These are phyloP conservation scores for Mucor piriformis DNA, from an alignment of 371 early-diverging fungal species.

Conservation along the genomic window DNA sequence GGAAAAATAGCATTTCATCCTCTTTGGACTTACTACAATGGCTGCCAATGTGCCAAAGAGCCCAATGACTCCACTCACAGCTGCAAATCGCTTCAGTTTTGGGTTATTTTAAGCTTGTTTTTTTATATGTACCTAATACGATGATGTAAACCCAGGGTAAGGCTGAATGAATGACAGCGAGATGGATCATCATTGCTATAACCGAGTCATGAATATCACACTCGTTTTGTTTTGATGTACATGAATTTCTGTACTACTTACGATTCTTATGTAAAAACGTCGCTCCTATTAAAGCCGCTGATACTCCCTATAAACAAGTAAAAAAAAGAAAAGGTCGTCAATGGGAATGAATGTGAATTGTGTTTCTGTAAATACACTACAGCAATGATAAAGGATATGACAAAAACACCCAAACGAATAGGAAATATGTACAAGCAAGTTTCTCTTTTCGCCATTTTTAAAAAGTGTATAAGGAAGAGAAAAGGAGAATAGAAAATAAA, in stretches of 20 bases:
- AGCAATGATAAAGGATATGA: constrained; percentile 4
- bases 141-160: constrained; percentile 46
- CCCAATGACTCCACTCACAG: constrained; percentile 36
- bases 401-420: constrained; percentile 12
- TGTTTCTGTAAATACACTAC: neutral
- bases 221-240: neutral
- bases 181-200: constrained; percentile 50
- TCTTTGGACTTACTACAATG: constrained; percentile 39
- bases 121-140: constrained; percentile 27
- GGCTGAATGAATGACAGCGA: constrained; percentile 31
- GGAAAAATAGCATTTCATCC: neutral
- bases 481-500: neutral
- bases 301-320: constrained; percentile 2
- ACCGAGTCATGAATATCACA: neutral
- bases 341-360: neutral
- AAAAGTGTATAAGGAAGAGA: neutral
- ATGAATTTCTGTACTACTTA: constrained; percentile 21
- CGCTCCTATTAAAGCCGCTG: constrained; percentile 23
- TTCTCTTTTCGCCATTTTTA: constrained; percentile 6
- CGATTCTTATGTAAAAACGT: constrained; percentile 48
- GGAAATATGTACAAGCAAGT: constrained; percentile 15
- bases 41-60: constrained; percentile 41
- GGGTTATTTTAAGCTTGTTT: neutral
- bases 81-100: constrained; percentile 9
- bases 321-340: neutral